Evolutionary conservation across 2,329 filamentous ascomycete species (phyloP), one percentile per base, ranked within the genome.

Genomic region (Alternaria panax): DNA sequence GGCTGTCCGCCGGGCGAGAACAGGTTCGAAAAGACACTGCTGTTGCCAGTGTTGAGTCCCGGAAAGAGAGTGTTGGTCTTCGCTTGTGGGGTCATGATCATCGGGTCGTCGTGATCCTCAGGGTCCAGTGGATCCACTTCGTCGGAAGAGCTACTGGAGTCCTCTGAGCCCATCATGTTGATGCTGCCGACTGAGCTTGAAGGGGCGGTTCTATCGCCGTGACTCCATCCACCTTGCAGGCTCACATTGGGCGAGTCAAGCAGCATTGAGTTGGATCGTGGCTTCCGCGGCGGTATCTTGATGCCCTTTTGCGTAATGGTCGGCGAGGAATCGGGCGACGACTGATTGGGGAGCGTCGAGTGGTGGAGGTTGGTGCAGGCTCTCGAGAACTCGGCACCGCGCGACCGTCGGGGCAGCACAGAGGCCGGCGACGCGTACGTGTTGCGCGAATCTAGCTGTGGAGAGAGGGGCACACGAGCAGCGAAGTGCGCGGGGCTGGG

Each of bases 341-440:
- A 91, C 75, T 90, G 87, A 68, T 97, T 92, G 56, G 94, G 93
- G 8, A 98, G 86, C 0, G 92, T 98, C 16, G 94, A 97, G 78
- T 98, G 95, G 79, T 98, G 95, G 22, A 99, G 84, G 75, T 93
- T 96, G 11, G 94, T 97, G 63, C 92, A 95, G 11, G 93, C 93
- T 67, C 94, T 87, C 40, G 94, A 94, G 78, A 97, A 98, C 80
- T 98, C 94, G 61, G 97, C 84, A 42, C 94, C 94, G 56, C 94
- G 88, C 28, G 93, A 97, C 62, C 93, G 89, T 65, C 94, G 88
- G 18, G 94, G 94, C 7, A 98, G 85, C 46, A 96, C 91, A 54
- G 93, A 96, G 25, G 91, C 90, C 2, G 93, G 93, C 2, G 92
- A 94, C 4, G 66, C 66, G 81, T 96, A 97, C 47, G 89, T 92